Evolutionary conservation across 1,284 basidiomycete species (phyloP).

Genomic region (Cryptococcus sp.): DNA sequence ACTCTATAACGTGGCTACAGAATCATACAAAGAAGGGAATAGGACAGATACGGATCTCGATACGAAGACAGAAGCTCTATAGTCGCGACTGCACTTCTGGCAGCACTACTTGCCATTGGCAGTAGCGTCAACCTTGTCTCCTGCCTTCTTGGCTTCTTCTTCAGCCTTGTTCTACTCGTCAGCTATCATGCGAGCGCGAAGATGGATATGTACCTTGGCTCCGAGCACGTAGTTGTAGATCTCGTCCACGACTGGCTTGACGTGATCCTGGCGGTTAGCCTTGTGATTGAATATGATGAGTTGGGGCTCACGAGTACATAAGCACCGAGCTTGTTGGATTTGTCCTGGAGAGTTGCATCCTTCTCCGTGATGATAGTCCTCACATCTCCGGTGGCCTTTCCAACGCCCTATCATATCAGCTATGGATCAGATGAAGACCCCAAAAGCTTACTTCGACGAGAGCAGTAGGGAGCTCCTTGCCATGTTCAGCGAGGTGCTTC

Average conservation of each 20-base stretch:
- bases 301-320: conserved; percentile 42
- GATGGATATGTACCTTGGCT: conserved; percentile 29
- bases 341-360: conserved; percentile 43
- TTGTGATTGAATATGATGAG: neutral
- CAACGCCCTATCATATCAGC: conserved; percentile 23
- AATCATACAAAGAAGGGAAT: neutral
- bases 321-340: conserved; percentile 44
- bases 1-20: too few relatives aligned
- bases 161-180: conserved; percentile 25
- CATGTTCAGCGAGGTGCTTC: conserved; percentile 36
- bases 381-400: conserved; percentile 40
- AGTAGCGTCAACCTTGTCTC: conserved; percentile 21
- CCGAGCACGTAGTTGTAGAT: conserved; percentile 43
- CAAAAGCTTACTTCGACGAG: conserved; percentile 29
- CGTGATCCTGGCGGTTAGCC: conserved; percentile 28
- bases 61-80: neutral
- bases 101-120: neutral
- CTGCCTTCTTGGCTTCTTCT: conserved; percentile 19
- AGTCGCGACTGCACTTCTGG: too few relatives aligned
- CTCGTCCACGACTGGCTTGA: conserved; percentile 47
- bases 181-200: conserved; percentile 3
- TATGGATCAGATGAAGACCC: conserved; percentile 1
- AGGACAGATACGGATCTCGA: too few relatives aligned
- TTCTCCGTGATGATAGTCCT: conserved; percentile 44
- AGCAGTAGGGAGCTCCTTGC: conserved; percentile 38